Base-by-base conservation (phyloP, 2,329 filamentous ascomycete species). In the Clonostachys chloroleuca region DNA sequence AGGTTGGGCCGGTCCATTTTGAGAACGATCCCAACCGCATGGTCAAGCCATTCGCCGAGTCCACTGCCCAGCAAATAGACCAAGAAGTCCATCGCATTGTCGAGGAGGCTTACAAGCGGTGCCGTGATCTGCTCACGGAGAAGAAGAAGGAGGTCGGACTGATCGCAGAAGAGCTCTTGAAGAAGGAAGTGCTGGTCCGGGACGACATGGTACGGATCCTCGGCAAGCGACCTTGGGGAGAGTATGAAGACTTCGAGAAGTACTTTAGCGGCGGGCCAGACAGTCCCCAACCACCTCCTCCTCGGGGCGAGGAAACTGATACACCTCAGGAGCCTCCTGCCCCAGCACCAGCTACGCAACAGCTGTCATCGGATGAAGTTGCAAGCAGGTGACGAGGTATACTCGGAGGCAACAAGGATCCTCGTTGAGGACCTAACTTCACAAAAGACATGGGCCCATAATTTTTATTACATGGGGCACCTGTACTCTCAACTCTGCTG, bases 21-120 rank as follows among this genome's bases (percentile, higher is more conserved):
- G 87, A 94, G 59, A 87, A 89, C 63, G 79, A 90, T 60, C 80
- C 87, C 53, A 87, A 89, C 64, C 84, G 89, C 61, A 71, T 96
- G 50, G 85, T 92, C 64, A 99, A 99, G 75, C 94, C 94, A 0
- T 99, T 97, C 71, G 92, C 90, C 18, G 94, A 99, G 73, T 78
- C 90, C 46, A 99, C 94, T 3, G 94, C 92, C 16, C 88, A 91
- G 64, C 86, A 86, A 55, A 99, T 99, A 64, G 94, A 99, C 63
- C 70, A 78, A 40, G 94, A 99, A 71, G 92, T 99, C 52, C 85
- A 89, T 55, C 82, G 89, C 46, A 95, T 99, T 57, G 84, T 99
- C 46, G 89, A 95, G 53, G 83, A 94, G 63, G 94, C 94, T 2
- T 96, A 99, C 76, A 82, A 87, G 67, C 86, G 94, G 68, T 99